These are phyloP conservation scores for Pleurotus djamor DNA, from an alignment of 768 basidiomycete genomes.

Conservation along the genomic window DNA sequence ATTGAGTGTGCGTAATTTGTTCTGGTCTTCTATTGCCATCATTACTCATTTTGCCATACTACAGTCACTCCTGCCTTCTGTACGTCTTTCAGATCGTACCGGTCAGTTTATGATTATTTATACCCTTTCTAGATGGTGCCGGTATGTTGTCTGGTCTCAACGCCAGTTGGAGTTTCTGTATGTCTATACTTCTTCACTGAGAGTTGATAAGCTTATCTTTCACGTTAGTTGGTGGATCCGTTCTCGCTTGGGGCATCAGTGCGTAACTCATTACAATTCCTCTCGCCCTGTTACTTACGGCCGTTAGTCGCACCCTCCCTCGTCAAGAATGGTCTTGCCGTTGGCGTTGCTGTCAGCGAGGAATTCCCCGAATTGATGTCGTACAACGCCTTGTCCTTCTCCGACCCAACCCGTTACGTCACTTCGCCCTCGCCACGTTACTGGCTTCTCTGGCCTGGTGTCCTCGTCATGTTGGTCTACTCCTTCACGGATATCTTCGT, in stretches of 20 bases:
- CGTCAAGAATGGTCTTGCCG: slow-evolving; percentile 49
- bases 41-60: slow-evolving; percentile 1
- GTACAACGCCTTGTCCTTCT: slow-evolving; percentile 43
- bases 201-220: slow-evolving; percentile 5
- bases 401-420: slow-evolving; percentile 36
- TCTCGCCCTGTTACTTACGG: background rate
- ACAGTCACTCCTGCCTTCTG: slow-evolving; percentile 55
- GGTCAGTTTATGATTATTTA: slow-evolving; percentile 48
- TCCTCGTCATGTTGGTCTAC: slow-evolving; percentile 60
- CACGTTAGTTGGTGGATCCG: slow-evolving; percentile 41
- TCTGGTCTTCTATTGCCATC: background rate
- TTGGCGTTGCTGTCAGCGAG: slow-evolving; percentile 33
- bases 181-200: slow-evolving; percentile 15
- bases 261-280: slow-evolving; percentile 12
- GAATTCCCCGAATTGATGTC: slow-evolving; percentile 40
- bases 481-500: slow-evolving; percentile 52
- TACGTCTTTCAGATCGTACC: slow-evolving; percentile 51
- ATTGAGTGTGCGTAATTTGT: slow-evolving; percentile 40
- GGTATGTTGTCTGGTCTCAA: slow-evolving; percentile 59
- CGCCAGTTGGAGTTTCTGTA: slow-evolving; percentile 56
- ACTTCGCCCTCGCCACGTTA: slow-evolving; percentile 51
- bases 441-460: slow-evolving; percentile 65
- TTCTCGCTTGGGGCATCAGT: slow-evolving; percentile 64
- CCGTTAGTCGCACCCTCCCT: slow-evolving; percentile 46
- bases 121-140: slow-evolving; percentile 32